Base-by-base conservation (phyloP, 2,329 filamentous ascomycete species). In the Chrysosporium keratinophilum region DNA sequence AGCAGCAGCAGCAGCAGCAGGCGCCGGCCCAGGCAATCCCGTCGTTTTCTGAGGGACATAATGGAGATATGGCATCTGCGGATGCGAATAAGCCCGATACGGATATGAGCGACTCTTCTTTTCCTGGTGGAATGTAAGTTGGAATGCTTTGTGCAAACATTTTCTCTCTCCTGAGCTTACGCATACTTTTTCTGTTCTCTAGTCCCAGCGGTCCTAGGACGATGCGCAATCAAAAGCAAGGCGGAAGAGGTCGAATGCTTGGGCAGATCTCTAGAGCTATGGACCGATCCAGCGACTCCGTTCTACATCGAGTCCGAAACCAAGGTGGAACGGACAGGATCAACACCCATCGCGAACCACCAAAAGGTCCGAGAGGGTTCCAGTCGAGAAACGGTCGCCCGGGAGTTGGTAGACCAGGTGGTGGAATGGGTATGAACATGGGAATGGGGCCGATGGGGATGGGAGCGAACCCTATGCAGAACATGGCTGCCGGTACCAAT, bases 141-240 rank as follows among this genome's bases (percentile, higher is more conserved):
- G 42, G 40, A 19, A 19, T 35, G 4, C 23, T 39, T 42, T 33
- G 49, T 46, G n/a, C n/a, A 12, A 15, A 14, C 31, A 17, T 52
- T 42, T 43, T 9, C 31, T 9, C n/a, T 41, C 23, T 51, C 31
- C 48, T 41, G 33, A 31, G 65, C 74, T 79, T 70, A 80, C 72
- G 55, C 17, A 34, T 31, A 19, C 37, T 45, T 7, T 31, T 54
- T 14, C 19, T 43, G 11, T 15, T 45, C 11, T 35, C 56, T 64
- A 96, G 91, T 65, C 93, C 93, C 9, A 97, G 89, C 50, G 93
- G 91, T 54, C 93, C 93, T 15, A 93, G 90, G 68, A 89, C 90
- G 34, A 95, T 97, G 89, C 86, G 93, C 64, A 88, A 85, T 67
- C 81, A 81, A 50, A 80, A 76, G 61, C 76, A 78, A 54, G 75